phyloP scores from a whole-genome alignment of 2,329 filamentous ascomycete species.

The Aspergillus sergii region DNA sequence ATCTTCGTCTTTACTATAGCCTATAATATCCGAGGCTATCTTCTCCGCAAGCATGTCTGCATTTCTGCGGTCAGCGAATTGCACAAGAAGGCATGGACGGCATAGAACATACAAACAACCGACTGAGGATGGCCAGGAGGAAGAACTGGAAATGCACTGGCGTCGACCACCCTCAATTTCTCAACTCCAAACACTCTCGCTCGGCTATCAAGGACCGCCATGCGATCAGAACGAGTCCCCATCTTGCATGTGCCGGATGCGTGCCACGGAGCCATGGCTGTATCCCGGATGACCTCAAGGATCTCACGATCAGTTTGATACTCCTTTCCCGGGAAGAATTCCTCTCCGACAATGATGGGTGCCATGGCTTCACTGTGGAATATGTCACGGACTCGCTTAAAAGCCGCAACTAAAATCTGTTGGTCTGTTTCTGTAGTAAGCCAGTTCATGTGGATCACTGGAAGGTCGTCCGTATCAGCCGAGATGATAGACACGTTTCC shows the following conservation, averaged over 20 bases:
- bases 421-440: constrained; percentile 47
- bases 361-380: constrained; percentile 33
- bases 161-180: constrained; percentile 40
- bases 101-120: constrained; percentile 38
- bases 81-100: background rate
- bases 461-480: constrained; percentile 33
- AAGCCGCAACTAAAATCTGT: constrained; percentile 48
- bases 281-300: constrained; percentile 35
- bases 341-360: constrained; percentile 35
- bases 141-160: constrained; percentile 39
- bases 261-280: constrained; percentile 34
- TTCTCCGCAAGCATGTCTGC: constrained; percentile 49
- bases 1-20: background rate
- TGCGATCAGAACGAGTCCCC: constrained; percentile 27
- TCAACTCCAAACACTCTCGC: constrained; percentile 36
- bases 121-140: constrained; percentile 47
- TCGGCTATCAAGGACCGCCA: constrained; percentile 36
- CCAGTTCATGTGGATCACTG: constrained; percentile 53
- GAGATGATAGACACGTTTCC: constrained; percentile 49
- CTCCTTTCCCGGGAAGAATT: constrained; percentile 42
- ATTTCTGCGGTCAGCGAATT: constrained; percentile 7
- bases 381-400: constrained; percentile 46
- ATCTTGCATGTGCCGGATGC: constrained; percentile 37
- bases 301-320: constrained; percentile 49
- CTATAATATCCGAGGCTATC: constrained; percentile 37